phyloP scores from a whole-genome alignment of 2,329 filamentous ascomycete genomes.

The Fusarium pininemorale region DNA sequence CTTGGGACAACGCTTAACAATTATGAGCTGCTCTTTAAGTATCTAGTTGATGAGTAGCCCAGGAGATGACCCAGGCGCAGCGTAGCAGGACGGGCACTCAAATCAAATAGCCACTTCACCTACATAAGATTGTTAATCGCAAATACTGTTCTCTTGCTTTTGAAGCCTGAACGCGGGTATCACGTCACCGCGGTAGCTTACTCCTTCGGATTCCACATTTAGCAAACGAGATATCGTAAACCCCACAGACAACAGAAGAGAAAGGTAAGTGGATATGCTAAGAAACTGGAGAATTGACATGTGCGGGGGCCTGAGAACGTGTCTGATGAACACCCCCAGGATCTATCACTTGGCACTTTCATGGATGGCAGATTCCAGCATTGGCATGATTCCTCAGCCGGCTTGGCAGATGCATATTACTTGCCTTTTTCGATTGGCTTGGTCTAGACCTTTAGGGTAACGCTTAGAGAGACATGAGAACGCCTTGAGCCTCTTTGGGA shows the following conservation, averaged over 20 bases:
- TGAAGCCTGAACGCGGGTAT: too few relatives aligned
- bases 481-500: not conserved
- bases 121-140: too few relatives aligned
- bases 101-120: too few relatives aligned
- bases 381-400: not conserved
- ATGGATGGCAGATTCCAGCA: not conserved
- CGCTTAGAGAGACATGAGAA: rapidly evolving
- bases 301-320: not conserved
- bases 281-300: not conserved
- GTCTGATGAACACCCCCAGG: not conserved
- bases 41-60: too few relatives aligned
- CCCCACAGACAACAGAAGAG: not conserved
- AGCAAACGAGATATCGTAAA: not conserved
- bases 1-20: too few relatives aligned
- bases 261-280: conserved; percentile 48
- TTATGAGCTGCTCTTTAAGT: too few relatives aligned
- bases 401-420: not conserved
- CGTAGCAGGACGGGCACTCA: too few relatives aligned
- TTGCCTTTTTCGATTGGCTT: not conserved
- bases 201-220: too few relatives aligned
- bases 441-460: not conserved
- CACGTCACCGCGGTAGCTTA: too few relatives aligned
- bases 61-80: too few relatives aligned
- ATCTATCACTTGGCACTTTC: not conserved
- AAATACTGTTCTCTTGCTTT: too few relatives aligned